Conservation (phyloP, 2,329 filamentous ascomycete genomes). For the Fonsecaea erecta region DNA sequence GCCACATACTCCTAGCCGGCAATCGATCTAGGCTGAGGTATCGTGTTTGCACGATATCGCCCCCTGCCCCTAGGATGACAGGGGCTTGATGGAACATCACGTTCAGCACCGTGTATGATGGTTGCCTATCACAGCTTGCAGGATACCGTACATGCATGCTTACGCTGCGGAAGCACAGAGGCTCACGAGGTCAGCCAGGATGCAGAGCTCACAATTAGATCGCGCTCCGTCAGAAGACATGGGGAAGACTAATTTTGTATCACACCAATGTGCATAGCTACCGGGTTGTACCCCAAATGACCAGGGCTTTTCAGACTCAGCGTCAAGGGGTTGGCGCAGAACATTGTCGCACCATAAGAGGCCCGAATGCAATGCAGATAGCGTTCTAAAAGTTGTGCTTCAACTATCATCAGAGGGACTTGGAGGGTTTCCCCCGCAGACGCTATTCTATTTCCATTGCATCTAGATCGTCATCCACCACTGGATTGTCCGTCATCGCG, state of each 20-base stretch:
- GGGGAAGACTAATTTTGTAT: neutral
- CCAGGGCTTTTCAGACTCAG: neutral
- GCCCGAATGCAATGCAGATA: neutral
- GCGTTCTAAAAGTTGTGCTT: neutral
- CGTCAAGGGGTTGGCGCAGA: neutral
- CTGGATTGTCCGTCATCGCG: slow-evolving; percentile 24
- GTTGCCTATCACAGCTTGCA: neutral
- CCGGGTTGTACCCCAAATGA: neutral
- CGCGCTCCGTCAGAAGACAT: neutral
- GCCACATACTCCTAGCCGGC: neutral
- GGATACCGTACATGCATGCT: neutral
- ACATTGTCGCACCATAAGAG: neutral
- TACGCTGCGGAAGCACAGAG: neutral
- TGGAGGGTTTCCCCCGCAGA: neutral
- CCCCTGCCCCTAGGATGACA: neutral
- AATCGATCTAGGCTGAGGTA: neutral
- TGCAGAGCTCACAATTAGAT: neutral
- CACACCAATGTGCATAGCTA: neutral
- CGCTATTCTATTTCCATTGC: slow-evolving; percentile 39
- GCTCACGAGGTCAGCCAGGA: neutral
- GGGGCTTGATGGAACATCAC: neutral
- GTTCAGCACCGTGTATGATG: neutral
- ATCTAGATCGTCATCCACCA: slow-evolving; percentile 32
- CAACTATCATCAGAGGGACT: neutral
- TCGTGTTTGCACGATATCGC: neutral